Evolutionary conservation across 2,329 filamentous ascomycete genomes (phyloP).

Genomic region (Neodidymelliopsis sp.): DNA sequence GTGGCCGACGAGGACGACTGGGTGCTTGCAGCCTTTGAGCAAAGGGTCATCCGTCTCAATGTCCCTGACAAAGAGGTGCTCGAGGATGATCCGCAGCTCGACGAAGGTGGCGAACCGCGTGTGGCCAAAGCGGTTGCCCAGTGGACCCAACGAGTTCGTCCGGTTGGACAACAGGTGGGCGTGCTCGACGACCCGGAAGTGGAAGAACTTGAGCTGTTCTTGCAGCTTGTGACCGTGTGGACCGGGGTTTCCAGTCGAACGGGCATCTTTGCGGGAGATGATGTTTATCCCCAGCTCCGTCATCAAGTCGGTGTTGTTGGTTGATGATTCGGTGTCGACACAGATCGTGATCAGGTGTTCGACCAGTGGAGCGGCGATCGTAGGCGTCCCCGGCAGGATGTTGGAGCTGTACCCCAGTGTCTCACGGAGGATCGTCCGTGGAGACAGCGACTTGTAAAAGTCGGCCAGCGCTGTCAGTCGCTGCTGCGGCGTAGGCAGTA

Average conservation of each 20-base stretch:
- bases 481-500: neutral
- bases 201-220: conserved; percentile 27
- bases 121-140: conserved; percentile 33
- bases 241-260: conserved; percentile 6
- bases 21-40: conserved; percentile 20
- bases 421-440: neutral
- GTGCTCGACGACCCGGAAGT: conserved; percentile 30
- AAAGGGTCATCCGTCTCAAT: conserved; percentile 11
- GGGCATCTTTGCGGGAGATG: conserved; percentile 15
- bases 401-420: neutral
- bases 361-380: conserved; percentile 8
- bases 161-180: conserved; percentile 25
- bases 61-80: conserved; percentile 20
- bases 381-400: neutral
- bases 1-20: conserved; percentile 35
- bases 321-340: conserved; percentile 36
- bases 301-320: conserved; percentile 26
- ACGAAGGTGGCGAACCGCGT: conserved; percentile 27
- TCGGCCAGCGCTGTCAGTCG: neutral
- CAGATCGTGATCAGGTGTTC: conserved; percentile 26
- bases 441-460: neutral
- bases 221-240: conserved; percentile 28
- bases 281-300: conserved; percentile 33
- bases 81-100: conserved; percentile 19
- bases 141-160: conserved; percentile 16